Evolutionary conservation across 2,329 filamentous ascomycete species (phyloP).

Genomic region (Fonsecaea multimorphosa): DNA sequence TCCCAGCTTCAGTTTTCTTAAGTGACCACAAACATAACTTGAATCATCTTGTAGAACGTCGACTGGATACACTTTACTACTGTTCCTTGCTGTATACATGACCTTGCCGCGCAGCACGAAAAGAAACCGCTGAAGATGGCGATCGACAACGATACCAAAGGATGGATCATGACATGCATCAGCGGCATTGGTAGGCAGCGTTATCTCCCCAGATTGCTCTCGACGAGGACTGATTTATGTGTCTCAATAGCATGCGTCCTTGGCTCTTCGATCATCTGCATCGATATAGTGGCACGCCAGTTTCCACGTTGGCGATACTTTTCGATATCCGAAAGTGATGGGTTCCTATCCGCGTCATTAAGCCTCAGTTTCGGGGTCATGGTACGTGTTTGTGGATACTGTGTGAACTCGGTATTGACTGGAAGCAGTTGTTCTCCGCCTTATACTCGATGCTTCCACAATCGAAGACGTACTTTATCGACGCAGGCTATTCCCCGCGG

Average conservation of each 20-base stretch:
- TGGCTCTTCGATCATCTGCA: slow-evolving; percentile 83
- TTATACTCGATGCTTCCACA: slow-evolving; percentile 93
- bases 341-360: slow-evolving; percentile 83
- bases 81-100: slow-evolving; percentile 7
- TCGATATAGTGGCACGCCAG: slow-evolving; percentile 76
- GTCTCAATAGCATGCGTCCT: slow-evolving; percentile 61
- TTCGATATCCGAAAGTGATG: slow-evolving; percentile 85
- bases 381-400: slow-evolving; percentile 58
- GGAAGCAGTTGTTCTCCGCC: slow-evolving; percentile 79
- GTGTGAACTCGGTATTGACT: slow-evolving; percentile 19
- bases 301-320: slow-evolving; percentile 79
- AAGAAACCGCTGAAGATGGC: slow-evolving; percentile 46
- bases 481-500: slow-evolving; percentile 70
- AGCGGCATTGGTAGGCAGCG: slow-evolving; percentile 72
- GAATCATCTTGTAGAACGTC: background rate
- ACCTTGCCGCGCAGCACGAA: background rate
- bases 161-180: slow-evolving; percentile 87
- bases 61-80: background rate
- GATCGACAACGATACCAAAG: slow-evolving; percentile 80
- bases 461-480: slow-evolving; percentile 75
- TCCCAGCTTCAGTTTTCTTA: background rate
- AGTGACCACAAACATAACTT: background rate
- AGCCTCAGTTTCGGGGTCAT: slow-evolving; percentile 96
- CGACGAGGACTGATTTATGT: slow-evolving; percentile 27
- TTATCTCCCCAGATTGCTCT: background rate